Evolutionary conservation across 129 eudicot species (phyloP), one percentile per base, ranked within the genome.

Genomic region (Daucus carota): DNA sequence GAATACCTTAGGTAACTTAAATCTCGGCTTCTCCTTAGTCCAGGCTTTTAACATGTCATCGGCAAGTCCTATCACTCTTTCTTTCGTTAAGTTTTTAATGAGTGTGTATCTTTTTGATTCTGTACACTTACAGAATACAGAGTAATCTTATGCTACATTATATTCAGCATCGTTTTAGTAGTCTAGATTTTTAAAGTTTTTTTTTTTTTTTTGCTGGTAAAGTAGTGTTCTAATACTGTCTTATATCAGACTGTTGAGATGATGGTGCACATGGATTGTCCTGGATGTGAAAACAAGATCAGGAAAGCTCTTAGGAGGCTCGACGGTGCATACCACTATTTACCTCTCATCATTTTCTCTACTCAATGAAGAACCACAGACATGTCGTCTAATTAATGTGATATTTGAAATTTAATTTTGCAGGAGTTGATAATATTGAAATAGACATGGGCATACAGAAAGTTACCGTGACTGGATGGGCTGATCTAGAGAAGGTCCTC

Each of bases 181-280:
- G n/a, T n/a, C n/a, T n/a, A n/a, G n/a, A n/a, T n/a, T 57, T 34
- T 2, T 13, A 34, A 40, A 2, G 17, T 42, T 14, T 9, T 41
- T n/a, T 31, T n/a, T 22, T 81, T 36, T 85, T 22, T 52, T 22
- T 54, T n/a, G 29, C 62, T 22, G 62, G 29, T 8, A n/a, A 54
- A 22, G 62, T 57, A n/a, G 63, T 54, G 65, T 57, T 57, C 15
- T 57, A 24, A 57, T 3, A n/a, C 31, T 57, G 9, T n/a, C 22
- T 3, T 57, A 24, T n/a, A 10, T 57, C 32, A 93, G 98, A 87
- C 86, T 78, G 84, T 91, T 79, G 98, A 93, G 90, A 79, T 93
- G 94, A 90, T 63, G 68, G 96, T 93, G 79, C 85, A 88, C 87
- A 86, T 90, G 90, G 96, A 90, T 41, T 92, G 98, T 75, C 88